These are phyloP conservation scores for Chaetomiaceae sp. DNA, from an alignment of 2,329 filamentous ascomycete genomes.

Conservation along the genomic window DNA sequence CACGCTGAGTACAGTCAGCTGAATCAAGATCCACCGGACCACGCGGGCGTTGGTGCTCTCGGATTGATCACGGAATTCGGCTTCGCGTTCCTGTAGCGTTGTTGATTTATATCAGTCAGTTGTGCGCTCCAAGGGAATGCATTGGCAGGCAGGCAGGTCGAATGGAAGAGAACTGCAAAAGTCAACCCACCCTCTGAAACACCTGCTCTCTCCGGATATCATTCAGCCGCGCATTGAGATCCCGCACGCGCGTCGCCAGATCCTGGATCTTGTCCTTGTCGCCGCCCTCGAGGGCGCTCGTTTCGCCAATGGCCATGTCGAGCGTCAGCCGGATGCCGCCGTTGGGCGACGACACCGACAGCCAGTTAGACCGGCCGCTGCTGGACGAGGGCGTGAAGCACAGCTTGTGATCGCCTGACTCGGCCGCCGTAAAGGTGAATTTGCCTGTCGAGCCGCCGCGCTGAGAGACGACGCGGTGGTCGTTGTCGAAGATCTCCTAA, in stretches of 20 bases:
- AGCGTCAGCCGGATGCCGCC: slow-evolving; percentile 80
- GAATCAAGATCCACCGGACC: slow-evolving; percentile 88
- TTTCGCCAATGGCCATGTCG: slow-evolving; percentile 92
- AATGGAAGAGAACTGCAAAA: neutral
- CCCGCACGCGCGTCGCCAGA: slow-evolving; percentile 81
- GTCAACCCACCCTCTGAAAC: slow-evolving; percentile 73
- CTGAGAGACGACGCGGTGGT: slow-evolving; percentile 92
- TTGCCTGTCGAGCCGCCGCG: slow-evolving; percentile 70
- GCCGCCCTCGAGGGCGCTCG: slow-evolving; percentile 84
- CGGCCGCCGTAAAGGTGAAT: slow-evolving; percentile 93
- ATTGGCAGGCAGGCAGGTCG: too few species aligned
- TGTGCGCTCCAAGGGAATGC: too few species aligned
- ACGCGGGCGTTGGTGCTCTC: slow-evolving; percentile 89
- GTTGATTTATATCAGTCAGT: neutral
- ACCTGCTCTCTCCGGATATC: slow-evolving; percentile 94
- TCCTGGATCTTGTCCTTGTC: slow-evolving; percentile 93
- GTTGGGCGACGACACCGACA: slow-evolving; percentile 58
- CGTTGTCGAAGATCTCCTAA: slow-evolving; percentile 89
- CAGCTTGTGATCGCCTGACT: slow-evolving; percentile 91
- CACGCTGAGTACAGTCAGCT: slow-evolving; percentile 74
- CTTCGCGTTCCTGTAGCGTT: slow-evolving; percentile 75
- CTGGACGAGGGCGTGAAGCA: slow-evolving; percentile 86
- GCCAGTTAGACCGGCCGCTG: slow-evolving; percentile 66
- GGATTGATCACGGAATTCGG: slow-evolving; percentile 96
- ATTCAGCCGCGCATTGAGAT: slow-evolving; percentile 79